These are phyloP conservation scores for Cystobasidium tubakii DNA, from an alignment of 768 basidiomycete genomes.

Conservation along the genomic window DNA sequence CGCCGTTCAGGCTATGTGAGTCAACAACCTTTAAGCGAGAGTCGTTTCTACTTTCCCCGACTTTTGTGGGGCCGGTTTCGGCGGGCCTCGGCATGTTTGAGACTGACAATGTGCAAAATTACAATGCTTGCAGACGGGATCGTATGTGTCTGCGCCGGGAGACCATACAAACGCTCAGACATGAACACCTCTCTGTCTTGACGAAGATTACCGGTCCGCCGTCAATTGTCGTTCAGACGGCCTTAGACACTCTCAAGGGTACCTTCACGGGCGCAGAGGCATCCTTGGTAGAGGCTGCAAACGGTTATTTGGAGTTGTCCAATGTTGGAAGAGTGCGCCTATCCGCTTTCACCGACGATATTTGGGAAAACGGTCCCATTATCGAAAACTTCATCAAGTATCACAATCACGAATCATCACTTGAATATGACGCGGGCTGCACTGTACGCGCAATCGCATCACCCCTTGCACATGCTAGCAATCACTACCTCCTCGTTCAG, in stretches of 20 bases:
- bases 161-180: not conserved
- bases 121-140: not conserved
- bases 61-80: too few relatives aligned
- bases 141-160: not conserved
- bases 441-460: constrained; percentile 10
- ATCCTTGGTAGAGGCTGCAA: not conserved
- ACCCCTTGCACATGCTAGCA: not conserved
- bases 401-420: constrained; percentile 6
- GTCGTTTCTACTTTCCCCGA: too few relatives aligned
- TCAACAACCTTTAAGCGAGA: not conserved
- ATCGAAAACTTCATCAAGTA: constrained; percentile 5
- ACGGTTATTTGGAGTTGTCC: not conserved
- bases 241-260: not conserved
- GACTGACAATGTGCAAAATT: too few relatives aligned
- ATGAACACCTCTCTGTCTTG: not conserved
- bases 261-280: not conserved
- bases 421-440: not conserved
- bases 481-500: constrained; percentile 5
- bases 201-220: not conserved
- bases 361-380: constrained; percentile 12
- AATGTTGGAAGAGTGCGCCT: not conserved
- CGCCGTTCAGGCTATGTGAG: constrained; percentile 14
- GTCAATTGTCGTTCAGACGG: not conserved
- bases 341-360: not conserved
- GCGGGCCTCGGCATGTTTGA: not conserved